Evolutionary conservation across 352 stramenopile species (phyloP), one percentile per base, ranked within the genome.

Genomic region (Blastocystis sp.): DNA sequence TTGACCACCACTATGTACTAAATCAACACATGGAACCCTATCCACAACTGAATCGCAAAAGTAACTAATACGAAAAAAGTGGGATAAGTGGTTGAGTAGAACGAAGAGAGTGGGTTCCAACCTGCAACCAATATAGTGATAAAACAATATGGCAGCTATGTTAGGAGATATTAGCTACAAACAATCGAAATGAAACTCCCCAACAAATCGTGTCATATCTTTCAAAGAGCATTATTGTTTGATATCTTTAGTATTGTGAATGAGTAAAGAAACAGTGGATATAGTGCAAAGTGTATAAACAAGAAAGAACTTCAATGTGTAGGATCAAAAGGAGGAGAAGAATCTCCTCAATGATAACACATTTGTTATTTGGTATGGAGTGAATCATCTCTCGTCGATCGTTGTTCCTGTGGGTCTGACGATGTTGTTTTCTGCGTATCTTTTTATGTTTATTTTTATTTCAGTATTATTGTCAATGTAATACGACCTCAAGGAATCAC

Each of bases 361-460:
- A 56, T 79, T 43, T 62, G 43, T 79, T 8, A 78, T 87, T 8
- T 87, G 75, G 75, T 87, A 87, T 30, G 75, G 75, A 59, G 62
- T 87, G 34, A 87, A 87, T 45, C 55, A 75, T 78, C 50, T 87
- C 8, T 9, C 75, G 20, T 24, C 39, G n/a, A 87, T 87, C 62
- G 75, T 87, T 91, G 37, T 76, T 43, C 93, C 93, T 3, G 93
- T 96, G 24, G 92, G 90, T 16, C 91, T 93, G 85, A 93, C 93
- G 20, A 96, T 96, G 91, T 75, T 94, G 7, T 90, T 93, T 30
- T 91, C 93, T 7, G 94, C 91, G 93, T 94, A 66, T 56, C 47
- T 87, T 30, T 76, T 26, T 81, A 53, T 73, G 75, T 87, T 9
- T 2, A 20, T 26, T 76, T 39, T 6, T 26, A 26, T 66, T 43